These are phyloP conservation scores for Apium graveolens DNA, from an alignment of 129 eudicot genomes.

Conservation along the genomic window DNA sequence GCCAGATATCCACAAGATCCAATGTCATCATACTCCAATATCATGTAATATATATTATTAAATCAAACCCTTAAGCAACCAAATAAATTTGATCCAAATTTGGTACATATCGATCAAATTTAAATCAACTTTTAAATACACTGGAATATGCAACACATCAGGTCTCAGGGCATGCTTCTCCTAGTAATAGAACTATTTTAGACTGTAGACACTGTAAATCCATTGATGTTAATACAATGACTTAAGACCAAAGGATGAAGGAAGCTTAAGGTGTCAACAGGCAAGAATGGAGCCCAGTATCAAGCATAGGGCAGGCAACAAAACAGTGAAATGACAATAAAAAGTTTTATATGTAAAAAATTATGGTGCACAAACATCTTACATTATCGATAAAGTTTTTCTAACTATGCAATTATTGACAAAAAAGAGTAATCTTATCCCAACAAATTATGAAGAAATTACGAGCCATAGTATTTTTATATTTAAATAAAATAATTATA, in stretches of 20 bases:
- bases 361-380: no score
- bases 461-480: no score
- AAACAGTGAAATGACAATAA: no score
- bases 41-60: background rate
- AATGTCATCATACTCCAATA: background rate
- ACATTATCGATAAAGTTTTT: no score
- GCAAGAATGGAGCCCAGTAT: background rate
- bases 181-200: background rate
- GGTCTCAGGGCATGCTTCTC: background rate
- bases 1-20: background rate
- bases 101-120: background rate
- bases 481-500: no score
- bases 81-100: background rate
- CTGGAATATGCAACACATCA: background rate
- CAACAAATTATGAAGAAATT: no score
- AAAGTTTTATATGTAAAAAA: no score
- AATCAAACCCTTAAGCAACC: background rate
- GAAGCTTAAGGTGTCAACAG: background rate
- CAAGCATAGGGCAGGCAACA: background rate
- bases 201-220: background rate
- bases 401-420: no score
- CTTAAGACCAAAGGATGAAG: background rate
- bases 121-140: background rate
- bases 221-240: background rate
- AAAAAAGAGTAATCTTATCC: no score